These are phyloP conservation scores for Pholiota microspora DNA, from an alignment of 768 basidiomycete species.

Conservation along the genomic window DNA sequence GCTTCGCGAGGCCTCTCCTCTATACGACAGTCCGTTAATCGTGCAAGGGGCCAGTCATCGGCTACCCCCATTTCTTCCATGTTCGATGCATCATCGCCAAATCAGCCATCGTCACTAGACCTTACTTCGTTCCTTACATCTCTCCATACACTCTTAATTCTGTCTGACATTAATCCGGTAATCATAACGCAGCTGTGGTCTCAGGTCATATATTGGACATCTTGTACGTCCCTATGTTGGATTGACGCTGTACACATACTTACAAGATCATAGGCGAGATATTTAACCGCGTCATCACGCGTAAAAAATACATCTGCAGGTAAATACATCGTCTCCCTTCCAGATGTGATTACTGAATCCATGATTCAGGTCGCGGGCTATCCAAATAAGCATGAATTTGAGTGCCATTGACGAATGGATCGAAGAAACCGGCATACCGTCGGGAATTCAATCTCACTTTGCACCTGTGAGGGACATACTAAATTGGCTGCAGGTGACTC, in stretches of 20 bases:
- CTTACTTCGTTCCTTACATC: slow-evolving; percentile 82
- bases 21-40: slow-evolving; percentile 62
- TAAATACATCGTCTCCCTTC: slow-evolving; percentile 26
- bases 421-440: slow-evolving; percentile 73
- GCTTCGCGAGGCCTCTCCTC: slow-evolving; percentile 62
- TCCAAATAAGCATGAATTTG: slow-evolving; percentile 89
- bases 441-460: slow-evolving; percentile 78
- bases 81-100: slow-evolving; percentile 38
- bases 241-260: neutral
- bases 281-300: slow-evolving; percentile 82
- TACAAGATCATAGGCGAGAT: slow-evolving; percentile 56
- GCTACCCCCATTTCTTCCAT: slow-evolving; percentile 46
- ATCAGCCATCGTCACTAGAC: slow-evolving; percentile 45
- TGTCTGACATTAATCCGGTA: slow-evolving; percentile 89
- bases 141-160: slow-evolving; percentile 75
- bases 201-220: slow-evolving; percentile 98
- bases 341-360: neutral
- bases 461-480: slow-evolving; percentile 80
- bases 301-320: slow-evolving; percentile 95
- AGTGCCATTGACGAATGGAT: slow-evolving; percentile 91
- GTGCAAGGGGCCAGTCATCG: slow-evolving; percentile 44
- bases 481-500: slow-evolving; percentile 77
- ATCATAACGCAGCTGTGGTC: slow-evolving; percentile 91
- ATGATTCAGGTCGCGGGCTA: slow-evolving; percentile 66
- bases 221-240: slow-evolving; percentile 53